Evolutionary conservation across 139 green algal genomes (phyloP).

Genomic region (Coccomyxa sp.): DNA sequence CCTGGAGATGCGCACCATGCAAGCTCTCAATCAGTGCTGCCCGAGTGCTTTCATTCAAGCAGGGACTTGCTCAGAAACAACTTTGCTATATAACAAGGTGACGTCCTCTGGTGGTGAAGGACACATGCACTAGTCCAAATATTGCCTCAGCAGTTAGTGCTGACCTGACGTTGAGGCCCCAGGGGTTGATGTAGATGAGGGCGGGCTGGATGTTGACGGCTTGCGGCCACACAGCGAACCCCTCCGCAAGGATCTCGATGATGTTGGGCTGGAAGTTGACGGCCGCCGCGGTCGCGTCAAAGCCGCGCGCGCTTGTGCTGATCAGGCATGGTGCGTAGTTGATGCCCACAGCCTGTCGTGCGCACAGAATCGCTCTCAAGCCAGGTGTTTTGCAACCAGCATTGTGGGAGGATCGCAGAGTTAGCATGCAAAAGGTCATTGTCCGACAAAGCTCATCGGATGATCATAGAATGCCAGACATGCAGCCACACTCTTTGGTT

Average conservation of each 20-base stretch:
- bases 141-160: no score
- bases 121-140: no score
- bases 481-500: no score
- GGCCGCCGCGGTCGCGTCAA: not conserved
- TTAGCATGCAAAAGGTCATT: no score
- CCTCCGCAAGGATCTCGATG: not conserved
- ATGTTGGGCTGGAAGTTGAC: conserved; percentile 4
- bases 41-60: not conserved
- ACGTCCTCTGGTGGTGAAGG: no score
- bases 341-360: not conserved
- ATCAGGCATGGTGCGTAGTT: not conserved
- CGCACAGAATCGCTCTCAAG: no score
- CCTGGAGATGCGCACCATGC: not conserved
- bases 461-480: no score
- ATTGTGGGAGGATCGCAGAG: no score
- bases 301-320: not conserved
- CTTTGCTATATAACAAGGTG: not conserved
- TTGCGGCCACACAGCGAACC: not conserved
- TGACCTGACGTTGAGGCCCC: not conserved
- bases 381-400: no score
- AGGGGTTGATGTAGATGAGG: not conserved
- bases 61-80: not conserved
- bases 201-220: conserved; percentile 5
- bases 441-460: no score
- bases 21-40: not conserved